Percentiles rank a stretch among this genome's conserved stretches.
Conservation (phyloP, 768 basidiomycete species). For the Lactarius sanguifluus region DNA sequence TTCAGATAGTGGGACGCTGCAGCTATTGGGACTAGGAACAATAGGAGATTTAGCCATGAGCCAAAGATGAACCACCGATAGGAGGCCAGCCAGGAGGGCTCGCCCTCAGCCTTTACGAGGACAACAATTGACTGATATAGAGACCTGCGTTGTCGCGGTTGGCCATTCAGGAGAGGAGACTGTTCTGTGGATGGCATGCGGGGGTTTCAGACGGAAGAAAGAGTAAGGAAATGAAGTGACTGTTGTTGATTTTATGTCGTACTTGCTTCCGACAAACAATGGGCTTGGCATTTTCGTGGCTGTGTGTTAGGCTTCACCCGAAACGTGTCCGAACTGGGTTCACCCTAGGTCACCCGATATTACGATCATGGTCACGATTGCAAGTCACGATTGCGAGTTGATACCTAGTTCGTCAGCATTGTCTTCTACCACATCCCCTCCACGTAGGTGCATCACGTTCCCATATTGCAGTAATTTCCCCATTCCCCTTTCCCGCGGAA, state of each 20-base stretch:
- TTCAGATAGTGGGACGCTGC: slow-evolving; percentile 58
- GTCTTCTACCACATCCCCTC: slow-evolving; percentile 38
- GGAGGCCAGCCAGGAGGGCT: slow-evolving; percentile 61
- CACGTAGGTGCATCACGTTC: slow-evolving; percentile 53
- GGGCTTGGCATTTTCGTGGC: slow-evolving; percentile 16
- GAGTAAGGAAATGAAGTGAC: neutral
- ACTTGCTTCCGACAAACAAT: neutral
- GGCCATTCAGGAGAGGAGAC: slow-evolving; percentile 30
- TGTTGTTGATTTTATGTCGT: neutral
- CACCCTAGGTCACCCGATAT: neutral
- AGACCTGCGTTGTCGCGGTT: slow-evolving; percentile 42
- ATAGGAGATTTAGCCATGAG: slow-evolving; percentile 72
- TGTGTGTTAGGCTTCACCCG: neutral
- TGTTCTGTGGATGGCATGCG: slow-evolving; percentile 24
- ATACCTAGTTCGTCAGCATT: slow-evolving; percentile 51
- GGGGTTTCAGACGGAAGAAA: neutral
- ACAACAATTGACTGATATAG: slow-evolving; percentile 39
- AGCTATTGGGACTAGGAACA: slow-evolving; percentile 78
- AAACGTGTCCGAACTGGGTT: no score
- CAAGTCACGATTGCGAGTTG: neutral
- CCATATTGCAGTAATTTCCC: slow-evolving; percentile 54
- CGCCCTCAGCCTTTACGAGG: slow-evolving; percentile 56
- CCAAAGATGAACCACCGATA: slow-evolving; percentile 60
- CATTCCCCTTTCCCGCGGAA: slow-evolving; percentile 38
- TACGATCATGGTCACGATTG: neutral